phyloP scores from a whole-genome alignment of 768 basidiomycete genomes.

The Trametes villosa region DNA sequence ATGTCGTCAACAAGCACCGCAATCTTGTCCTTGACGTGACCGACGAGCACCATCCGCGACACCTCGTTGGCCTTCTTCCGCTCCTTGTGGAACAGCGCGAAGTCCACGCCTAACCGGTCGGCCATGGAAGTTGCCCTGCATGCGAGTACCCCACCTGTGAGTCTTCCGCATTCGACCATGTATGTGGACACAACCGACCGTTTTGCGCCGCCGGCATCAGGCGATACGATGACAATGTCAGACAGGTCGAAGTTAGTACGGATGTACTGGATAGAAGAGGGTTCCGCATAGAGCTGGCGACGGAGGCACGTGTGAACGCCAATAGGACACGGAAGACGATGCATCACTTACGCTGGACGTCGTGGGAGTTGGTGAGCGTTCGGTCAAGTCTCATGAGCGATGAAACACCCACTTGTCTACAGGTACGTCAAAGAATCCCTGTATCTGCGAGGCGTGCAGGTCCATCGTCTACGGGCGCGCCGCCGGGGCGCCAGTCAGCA shows the following conservation, averaged over 20 bases:
- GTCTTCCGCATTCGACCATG: background rate
- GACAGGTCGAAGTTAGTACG: conserved; percentile 85
- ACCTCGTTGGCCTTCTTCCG: conserved; percentile 96
- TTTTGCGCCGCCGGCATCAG: conserved; percentile 98
- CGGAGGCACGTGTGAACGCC: conserved; percentile 21
- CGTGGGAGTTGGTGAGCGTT: conserved; percentile 12
- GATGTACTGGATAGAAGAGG: conserved; percentile 93
- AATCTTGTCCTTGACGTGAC: conserved; percentile 87
- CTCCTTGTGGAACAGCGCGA: conserved; percentile 99
- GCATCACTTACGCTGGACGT: conserved; percentile 51
- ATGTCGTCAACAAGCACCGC: conserved; percentile 99
- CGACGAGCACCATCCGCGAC: conserved; percentile 94
- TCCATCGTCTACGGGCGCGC: conserved; percentile 82
- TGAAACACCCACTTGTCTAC: conserved; percentile 89
- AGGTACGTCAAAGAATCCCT: conserved; percentile 99
- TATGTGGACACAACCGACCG: conserved; percentile 53
- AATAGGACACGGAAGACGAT: conserved; percentile 15
- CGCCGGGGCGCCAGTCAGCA: conserved; percentile 8
- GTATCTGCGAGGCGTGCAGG: conserved; percentile 97
- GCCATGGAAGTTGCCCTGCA: conserved; percentile 94
- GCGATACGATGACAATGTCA: conserved; percentile 93
- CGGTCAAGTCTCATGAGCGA: conserved; percentile 18
- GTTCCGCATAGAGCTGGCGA: conserved; percentile 90
- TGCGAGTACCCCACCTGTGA: conserved; percentile 5
- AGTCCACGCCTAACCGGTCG: conserved; percentile 93